Conservation (phyloP, 140 eudicot genomes). For the Bidens hawaiensis region DNA sequence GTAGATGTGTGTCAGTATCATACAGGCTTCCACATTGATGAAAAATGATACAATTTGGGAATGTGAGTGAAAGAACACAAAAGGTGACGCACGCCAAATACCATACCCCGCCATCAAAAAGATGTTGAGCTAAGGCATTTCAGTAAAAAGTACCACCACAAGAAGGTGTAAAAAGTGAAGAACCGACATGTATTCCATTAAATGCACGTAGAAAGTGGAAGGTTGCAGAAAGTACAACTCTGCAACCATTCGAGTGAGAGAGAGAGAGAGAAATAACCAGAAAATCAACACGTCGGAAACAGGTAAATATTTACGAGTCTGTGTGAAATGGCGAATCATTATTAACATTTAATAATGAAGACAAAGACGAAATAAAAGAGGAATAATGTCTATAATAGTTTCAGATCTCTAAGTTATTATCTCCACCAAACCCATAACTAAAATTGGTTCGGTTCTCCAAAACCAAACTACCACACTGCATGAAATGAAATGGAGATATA, state of each 20-base stretch:
- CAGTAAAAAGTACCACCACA: background rate
- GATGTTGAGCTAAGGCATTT: background rate
- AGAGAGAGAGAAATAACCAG: no score
- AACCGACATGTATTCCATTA: constrained; percentile 12
- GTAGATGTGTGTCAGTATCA: background rate
- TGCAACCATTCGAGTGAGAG: constrained; percentile 18
- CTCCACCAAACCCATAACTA: no score
- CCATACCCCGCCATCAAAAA: background rate
- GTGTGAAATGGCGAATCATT: constrained; percentile 7
- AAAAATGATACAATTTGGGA: background rate
- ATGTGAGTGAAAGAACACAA: background rate
- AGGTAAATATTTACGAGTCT: constrained; percentile 5
- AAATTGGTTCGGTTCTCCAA: no score
- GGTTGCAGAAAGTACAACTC: background rate
- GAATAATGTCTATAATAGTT: constrained; percentile 8
- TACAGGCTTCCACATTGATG: constrained; percentile 12
- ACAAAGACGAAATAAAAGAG: no score
- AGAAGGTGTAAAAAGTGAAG: constrained; percentile 2
- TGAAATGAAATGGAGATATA: no score
- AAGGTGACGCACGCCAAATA: constrained; percentile 8
- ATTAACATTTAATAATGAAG: no score
- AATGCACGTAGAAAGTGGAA: constrained; percentile 16
- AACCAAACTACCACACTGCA: no score
- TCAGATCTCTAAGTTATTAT: constrained; percentile 22
- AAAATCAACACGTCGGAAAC: constrained; percentile 21